Conservation (phyloP, 139 green algal species). For the Chlorella sorokiniana region DNA sequence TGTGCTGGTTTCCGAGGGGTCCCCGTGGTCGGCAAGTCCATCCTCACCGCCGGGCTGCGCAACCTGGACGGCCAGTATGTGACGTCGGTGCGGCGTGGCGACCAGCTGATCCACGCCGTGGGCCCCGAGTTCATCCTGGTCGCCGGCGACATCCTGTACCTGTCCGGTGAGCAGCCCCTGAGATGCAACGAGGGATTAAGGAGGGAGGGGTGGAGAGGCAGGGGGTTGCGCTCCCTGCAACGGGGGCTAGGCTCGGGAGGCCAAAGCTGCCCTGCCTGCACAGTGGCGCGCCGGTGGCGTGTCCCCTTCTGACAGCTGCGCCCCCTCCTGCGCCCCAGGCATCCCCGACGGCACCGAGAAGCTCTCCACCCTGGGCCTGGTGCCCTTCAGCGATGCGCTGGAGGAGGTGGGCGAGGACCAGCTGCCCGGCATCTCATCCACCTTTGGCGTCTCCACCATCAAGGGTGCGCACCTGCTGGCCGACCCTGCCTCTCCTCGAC, state of each 20-base stretch:
- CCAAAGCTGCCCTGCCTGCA: too few relatives aligned
- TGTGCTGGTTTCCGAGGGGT: conserved; percentile 51
- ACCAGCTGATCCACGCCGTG: conserved; percentile 45
- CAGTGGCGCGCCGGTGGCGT: too few relatives aligned
- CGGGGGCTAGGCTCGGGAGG: too few relatives aligned
- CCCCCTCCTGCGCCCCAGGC: too few relatives aligned
- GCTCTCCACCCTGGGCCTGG: conserved; percentile 30
- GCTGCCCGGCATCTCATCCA: conserved; percentile 18
- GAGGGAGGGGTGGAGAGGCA: too few relatives aligned
- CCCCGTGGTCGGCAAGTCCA: conserved; percentile 38
- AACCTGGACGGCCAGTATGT: conserved; percentile 43
- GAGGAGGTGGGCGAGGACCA: conserved; percentile 28
- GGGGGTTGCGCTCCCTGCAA: too few relatives aligned
- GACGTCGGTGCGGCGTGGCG: conserved; percentile 32
- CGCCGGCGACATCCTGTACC: conserved; percentile 45
- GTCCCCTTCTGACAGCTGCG: too few relatives aligned
- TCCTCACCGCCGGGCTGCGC: conserved; percentile 38
- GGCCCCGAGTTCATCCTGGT: conserved; percentile 45
- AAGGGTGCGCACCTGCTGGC: background rate
- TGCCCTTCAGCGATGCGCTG: conserved; percentile 42
- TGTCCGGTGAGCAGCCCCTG: conserved; percentile 26
- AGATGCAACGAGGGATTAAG: background rate
- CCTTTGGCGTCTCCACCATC: conserved; percentile 34
- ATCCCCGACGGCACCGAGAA: conserved; percentile 41
- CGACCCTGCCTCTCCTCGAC: too few relatives aligned